Evolutionary conservation across 2,329 filamentous ascomycete species (phyloP).

Genomic region (Colletotrichum sp.): DNA sequence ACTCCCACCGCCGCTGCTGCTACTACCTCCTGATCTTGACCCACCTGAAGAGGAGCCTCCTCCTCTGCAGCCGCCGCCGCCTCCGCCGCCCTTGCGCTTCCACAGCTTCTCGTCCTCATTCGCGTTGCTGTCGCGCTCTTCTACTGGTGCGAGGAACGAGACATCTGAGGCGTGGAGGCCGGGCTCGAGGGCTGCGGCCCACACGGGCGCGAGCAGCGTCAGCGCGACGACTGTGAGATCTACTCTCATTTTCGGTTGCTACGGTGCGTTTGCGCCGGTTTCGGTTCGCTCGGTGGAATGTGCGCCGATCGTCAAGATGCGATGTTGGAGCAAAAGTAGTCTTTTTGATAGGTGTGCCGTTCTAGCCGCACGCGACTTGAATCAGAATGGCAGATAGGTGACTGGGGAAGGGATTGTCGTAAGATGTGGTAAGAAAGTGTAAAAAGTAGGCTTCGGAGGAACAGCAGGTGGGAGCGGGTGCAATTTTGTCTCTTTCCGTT

Average conservation of each 20-base stretch:
- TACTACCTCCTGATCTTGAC: conserved; percentile 23
- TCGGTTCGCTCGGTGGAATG: neutral
- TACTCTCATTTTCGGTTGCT: conserved; percentile 32
- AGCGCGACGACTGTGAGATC: conserved; percentile 32
- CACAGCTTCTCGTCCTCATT: conserved; percentile 49
- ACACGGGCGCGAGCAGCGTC: conserved; percentile 25
- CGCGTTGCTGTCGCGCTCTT: conserved; percentile 20
- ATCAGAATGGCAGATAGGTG: neutral
- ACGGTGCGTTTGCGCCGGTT: neutral
- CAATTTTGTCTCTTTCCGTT: conserved; percentile 14
- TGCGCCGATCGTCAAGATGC: neutral
- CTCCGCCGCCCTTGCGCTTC: conserved; percentile 67
- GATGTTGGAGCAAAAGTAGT: neutral
- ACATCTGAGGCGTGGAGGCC: conserved; percentile 21
- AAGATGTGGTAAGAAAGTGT: neutral
- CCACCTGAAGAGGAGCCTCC: conserved; percentile 19
- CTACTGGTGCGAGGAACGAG: conserved; percentile 5
- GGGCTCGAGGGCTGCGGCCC: conserved; percentile 27
- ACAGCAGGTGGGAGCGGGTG: neutral
- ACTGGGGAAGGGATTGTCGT: neutral
- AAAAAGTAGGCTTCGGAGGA: neutral
- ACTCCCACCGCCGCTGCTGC: conserved; percentile 28
- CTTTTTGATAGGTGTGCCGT: neutral
- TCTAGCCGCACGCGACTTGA: neutral
- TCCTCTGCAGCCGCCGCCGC: conserved; percentile 46